These are phyloP conservation scores for Eutrema japonicum DNA, from an alignment of 345 rosid species.

Conservation along the genomic window DNA sequence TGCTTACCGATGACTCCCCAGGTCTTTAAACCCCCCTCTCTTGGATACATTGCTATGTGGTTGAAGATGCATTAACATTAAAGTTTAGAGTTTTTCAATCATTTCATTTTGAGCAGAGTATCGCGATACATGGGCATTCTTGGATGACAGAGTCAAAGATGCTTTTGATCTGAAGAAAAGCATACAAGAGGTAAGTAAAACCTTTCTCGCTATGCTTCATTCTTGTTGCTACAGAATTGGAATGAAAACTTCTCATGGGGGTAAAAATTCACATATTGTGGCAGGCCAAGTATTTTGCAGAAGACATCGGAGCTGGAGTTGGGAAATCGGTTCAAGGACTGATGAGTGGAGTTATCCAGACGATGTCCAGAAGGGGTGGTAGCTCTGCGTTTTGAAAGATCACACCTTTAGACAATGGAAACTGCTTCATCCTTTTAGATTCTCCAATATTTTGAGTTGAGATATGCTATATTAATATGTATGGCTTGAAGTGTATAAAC, in stretches of 20 bases:
- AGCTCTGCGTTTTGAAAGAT: slow-evolving; percentile 34
- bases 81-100: not conserved
- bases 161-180: slow-evolving; percentile 88
- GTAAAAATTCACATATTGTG: slow-evolving; percentile 19
- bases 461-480: slow-evolving; percentile 5
- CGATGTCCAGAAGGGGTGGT: slow-evolving; percentile 38
- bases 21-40: slow-evolving; percentile 47
- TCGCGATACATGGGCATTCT: slow-evolving; percentile 77
- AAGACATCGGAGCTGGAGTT: slow-evolving; percentile 86
- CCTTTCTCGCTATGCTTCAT: slow-evolving; percentile 5
- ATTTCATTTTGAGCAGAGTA: slow-evolving; percentile 52
- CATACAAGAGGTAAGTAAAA: slow-evolving; percentile 70
- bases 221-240: slow-evolving; percentile 10
- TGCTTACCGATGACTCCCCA: slow-evolving; percentile 90
- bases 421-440: slow-evolving; percentile 24
- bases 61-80: not conserved
- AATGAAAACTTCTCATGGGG: slow-evolving; percentile 5
- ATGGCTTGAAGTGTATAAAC: slow-evolving; percentile 17
- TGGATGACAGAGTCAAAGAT: slow-evolving; percentile 84
- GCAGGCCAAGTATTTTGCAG: slow-evolving; percentile 90
- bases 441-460: slow-evolving; percentile 25
- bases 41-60: slow-evolving; percentile 2
- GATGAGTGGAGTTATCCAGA: slow-evolving; percentile 56
- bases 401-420: not conserved
- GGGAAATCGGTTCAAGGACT: slow-evolving; percentile 87